phyloP scores from a whole-genome alignment of 208 protist genomes.

The Crithidia sp. region DNA sequence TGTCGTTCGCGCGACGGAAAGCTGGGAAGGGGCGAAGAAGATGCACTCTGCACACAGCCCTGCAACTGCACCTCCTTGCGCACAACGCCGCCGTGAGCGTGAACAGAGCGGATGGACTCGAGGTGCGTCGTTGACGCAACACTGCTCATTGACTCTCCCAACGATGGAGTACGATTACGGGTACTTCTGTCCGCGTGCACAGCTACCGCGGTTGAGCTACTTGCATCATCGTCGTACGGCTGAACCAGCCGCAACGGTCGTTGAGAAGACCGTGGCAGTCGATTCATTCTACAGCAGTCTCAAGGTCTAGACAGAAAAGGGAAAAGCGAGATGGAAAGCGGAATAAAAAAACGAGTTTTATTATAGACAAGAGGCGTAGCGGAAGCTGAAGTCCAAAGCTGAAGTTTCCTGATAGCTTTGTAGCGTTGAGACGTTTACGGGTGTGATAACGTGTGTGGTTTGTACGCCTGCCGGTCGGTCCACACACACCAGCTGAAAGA shows the following conservation, averaged over 20 bases:
- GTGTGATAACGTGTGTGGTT: no score
- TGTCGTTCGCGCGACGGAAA: background rate
- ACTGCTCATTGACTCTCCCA: background rate
- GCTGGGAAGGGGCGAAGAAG: background rate
- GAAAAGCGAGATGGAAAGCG: background rate
- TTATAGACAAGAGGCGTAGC: no score
- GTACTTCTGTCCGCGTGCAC: background rate
- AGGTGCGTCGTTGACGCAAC: conserved; percentile 1
- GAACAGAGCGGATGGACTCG: background rate
- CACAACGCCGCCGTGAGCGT: background rate
- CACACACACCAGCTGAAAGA: no score
- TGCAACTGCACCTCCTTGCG: background rate
- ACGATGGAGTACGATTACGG: background rate
- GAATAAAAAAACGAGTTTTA: background rate
- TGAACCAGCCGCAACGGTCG: conserved; percentile 5
- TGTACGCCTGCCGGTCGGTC: no score
- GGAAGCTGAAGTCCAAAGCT: no score
- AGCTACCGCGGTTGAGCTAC: background rate
- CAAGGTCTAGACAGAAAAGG: no score
- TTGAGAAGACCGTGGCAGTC: background rate
- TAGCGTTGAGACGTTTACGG: no score
- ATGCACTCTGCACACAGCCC: background rate
- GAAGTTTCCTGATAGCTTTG: no score
- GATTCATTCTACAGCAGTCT: background rate
- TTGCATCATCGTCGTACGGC: conserved; percentile 12